Evolutionary conservation across 768 basidiomycete genomes (phyloP), one percentile per base, ranked within the genome.

Genomic region (Suillus placidus): DNA sequence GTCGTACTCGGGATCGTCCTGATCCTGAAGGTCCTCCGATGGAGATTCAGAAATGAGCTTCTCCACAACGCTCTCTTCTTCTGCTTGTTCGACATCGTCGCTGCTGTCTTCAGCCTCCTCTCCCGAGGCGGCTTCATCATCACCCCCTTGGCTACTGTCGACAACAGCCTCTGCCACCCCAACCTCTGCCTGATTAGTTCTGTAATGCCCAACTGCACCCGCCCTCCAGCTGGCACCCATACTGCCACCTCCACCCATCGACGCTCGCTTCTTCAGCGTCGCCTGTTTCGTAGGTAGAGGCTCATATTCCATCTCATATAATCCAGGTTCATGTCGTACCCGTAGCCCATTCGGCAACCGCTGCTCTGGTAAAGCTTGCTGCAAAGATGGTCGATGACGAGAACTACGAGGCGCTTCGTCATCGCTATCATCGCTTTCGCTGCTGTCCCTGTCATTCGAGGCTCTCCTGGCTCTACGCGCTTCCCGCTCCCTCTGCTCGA

Each of bases 261-360:
- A 51, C 2, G 43, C 35, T 37, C 67, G 69, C 37, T 70, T 77
- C 69, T 73, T 76, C 56, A 65, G 51, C 32, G 74, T 73, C 20
- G 74, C 73, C 43, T 68, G 68, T 47, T 72, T 76, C 42, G 70
- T 76, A 67, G 69, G 68, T 0, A 75, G 74, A 2, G 75, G 76
- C 23, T 45, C 66, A 67, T 76, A 77, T 34, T 76, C 73, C 0
- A 67, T 68, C 2, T 60, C 66, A 12, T 68, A 64, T 18, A 66
- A 67, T 4, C 57, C 62, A 30, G 52, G 54, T 52, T 67, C 70
- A 16, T 70, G 69, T 54, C 61, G 61, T 58, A 73, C 37, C 40
- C 13, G 34, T 12, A 49, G 35, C 38, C 35, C 54, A 8, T 26
- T 38, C 32, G 63, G 43, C 7, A 37, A 49, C 34, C 47, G 66